Conservation (phyloP, 495 filamentous ascomycete genomes). For the Talaromyces ruber region DNA sequence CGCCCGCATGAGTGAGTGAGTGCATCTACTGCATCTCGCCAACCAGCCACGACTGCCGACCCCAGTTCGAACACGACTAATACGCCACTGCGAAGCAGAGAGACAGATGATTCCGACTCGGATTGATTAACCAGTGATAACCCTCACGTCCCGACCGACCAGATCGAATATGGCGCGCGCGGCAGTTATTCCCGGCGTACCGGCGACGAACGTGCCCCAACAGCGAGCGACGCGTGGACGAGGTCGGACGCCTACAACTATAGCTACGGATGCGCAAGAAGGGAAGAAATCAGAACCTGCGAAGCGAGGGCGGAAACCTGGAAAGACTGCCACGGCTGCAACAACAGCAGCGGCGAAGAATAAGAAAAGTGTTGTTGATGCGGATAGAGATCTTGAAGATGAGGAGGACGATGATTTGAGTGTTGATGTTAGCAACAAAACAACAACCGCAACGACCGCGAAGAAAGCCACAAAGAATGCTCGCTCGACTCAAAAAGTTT, state of each 20-base stretch:
- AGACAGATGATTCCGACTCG: neutral
- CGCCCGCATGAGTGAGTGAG: neutral
- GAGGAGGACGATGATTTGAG: slow-evolving; percentile 33
- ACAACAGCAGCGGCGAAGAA: slow-evolving; percentile 10
- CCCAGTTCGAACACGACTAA: too few relatives aligned
- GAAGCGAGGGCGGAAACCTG: slow-evolving; percentile 12
- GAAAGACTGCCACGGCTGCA: slow-evolving; percentile 8
- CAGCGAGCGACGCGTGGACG: slow-evolving; percentile 13
- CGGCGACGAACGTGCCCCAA: neutral
- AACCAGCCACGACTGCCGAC: too few relatives aligned
- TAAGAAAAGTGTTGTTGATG: slow-evolving; percentile 5
- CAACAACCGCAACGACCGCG: neutral
- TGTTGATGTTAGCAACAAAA: neutral
- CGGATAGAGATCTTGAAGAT: slow-evolving; percentile 18
- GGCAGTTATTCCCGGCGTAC: slow-evolving; percentile 2
- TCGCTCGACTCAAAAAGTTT: slow-evolving; percentile 12
- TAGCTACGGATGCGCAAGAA: neutral
- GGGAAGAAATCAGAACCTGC: slow-evolving; percentile 10
- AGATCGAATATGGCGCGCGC: slow-evolving; percentile 3
- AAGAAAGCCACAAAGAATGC: slow-evolving; percentile 2
- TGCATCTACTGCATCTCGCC: too few relatives aligned
- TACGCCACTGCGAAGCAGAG: neutral
- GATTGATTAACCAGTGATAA: neutral
- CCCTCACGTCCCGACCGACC: neutral
- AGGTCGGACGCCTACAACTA: neutral